These are phyloP conservation scores for Coemansia guatemalensis DNA, from an alignment of 192 early-diverging fungal genomes.

Conservation along the genomic window DNA sequence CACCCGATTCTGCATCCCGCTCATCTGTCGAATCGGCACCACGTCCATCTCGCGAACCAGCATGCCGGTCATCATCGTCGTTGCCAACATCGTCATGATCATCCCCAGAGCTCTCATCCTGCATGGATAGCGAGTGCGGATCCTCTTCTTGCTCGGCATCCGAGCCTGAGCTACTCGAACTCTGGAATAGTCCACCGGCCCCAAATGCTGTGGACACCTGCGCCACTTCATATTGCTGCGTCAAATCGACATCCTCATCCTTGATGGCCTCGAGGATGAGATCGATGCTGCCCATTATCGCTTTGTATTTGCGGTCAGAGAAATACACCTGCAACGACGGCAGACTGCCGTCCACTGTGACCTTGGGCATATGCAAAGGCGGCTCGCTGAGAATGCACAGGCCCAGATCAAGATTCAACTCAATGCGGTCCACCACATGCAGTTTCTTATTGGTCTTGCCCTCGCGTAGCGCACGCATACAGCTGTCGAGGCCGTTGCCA, in stretches of 20 bases:
- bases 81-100: background rate
- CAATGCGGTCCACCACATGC: conserved; percentile 87
- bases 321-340: conserved; percentile 86
- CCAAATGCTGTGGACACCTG: conserved; percentile 40
- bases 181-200: conserved; percentile 30
- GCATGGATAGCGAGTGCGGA: background rate
- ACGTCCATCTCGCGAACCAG: background rate
- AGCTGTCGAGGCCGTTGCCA: conserved; percentile 70
- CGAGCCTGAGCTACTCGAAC: background rate
- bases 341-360: conserved; percentile 76
- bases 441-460: conserved; percentile 55
- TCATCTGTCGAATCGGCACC: background rate
- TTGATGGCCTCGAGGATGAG: conserved; percentile 58
- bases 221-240: conserved; percentile 45
- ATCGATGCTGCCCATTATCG: conserved; percentile 79
- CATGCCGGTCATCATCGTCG: background rate
- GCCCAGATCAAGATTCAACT: conserved; percentile 77
- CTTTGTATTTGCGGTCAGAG: conserved; percentile 91
- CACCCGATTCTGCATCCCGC: conserved; percentile 23
- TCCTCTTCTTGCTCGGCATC: conserved; percentile 3
- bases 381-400: conserved; percentile 83
- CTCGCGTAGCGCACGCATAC: conserved; percentile 65
- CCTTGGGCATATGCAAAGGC: conserved; percentile 66
- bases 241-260: conserved; percentile 49
- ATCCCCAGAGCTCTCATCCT: background rate